Percentiles rank a stretch among this genome's conserved stretches.
Conservation (phyloP, 192 early-diverging fungal species). For the Entophlyctis luteolus region DNA sequence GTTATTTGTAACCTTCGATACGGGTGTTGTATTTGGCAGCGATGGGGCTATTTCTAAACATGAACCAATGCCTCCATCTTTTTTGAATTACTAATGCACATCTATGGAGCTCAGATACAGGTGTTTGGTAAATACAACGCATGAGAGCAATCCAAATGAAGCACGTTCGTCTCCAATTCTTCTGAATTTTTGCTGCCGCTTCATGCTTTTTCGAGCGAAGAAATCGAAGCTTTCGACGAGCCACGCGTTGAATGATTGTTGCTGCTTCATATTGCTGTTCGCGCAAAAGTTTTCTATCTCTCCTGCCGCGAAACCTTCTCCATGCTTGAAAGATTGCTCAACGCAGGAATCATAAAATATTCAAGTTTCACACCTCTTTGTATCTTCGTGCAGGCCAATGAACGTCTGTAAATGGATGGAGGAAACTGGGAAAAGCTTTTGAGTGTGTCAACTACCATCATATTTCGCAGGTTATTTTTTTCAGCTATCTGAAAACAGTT, state of each 20-base stretch:
- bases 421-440: constrained; percentile 59
- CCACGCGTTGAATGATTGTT: constrained; percentile 51
- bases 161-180: constrained; percentile 47
- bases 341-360: not conserved
- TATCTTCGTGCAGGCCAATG: constrained; percentile 50
- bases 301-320: constrained; percentile 41
- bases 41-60: constrained; percentile 54
- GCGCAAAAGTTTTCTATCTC: constrained; percentile 36
- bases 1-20: constrained; percentile 43
- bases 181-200: constrained; percentile 50
- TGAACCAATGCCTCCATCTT: constrained; percentile 53
- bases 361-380: constrained; percentile 37
- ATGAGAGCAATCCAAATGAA: constrained; percentile 54
- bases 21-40: constrained; percentile 48
- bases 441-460: constrained; percentile 27
- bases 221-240: constrained; percentile 43
- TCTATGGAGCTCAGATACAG: constrained; percentile 50
- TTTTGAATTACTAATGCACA: constrained; percentile 47
- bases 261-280: constrained; percentile 50
- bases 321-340: constrained; percentile 28
- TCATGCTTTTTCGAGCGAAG: constrained; percentile 48
- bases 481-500: constrained; percentile 39
- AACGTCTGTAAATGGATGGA: constrained; percentile 52
- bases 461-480: constrained; percentile 39
- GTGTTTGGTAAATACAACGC: constrained; percentile 55